Conservation (phyloP, 257 asterid species). For the Gentiana dahurica region DNA sequence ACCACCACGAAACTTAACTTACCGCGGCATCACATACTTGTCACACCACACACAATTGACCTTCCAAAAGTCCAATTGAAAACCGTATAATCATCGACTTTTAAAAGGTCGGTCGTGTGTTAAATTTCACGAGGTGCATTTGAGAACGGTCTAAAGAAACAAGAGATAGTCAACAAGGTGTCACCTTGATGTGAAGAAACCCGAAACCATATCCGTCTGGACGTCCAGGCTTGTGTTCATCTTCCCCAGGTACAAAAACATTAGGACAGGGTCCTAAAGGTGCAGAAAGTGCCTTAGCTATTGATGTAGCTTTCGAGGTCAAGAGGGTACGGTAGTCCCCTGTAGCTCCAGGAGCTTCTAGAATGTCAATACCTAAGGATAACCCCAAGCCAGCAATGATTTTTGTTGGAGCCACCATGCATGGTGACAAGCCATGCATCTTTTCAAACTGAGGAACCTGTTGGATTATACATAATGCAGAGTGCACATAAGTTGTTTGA, state of each 20-base stretch:
- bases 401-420: slow-evolving; percentile 98
- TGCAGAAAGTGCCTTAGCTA: slow-evolving; percentile 75
- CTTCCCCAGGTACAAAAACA: slow-evolving; percentile 92
- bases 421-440: slow-evolving; percentile 70
- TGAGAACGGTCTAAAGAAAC: no score
- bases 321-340: slow-evolving; percentile 89
- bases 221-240: slow-evolving; percentile 71
- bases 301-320: slow-evolving; percentile 88
- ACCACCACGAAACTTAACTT: no score
- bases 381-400: slow-evolving; percentile 95
- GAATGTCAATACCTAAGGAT: slow-evolving; percentile 90
- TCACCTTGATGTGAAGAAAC: slow-evolving; percentile 92
- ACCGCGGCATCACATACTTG: no score
- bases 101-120: no score
- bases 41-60: no score
- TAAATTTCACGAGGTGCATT: no score
- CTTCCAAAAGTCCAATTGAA: no score
- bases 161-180: slow-evolving; percentile 3
- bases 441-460: slow-evolving; percentile 82
- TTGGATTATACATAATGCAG: no score
- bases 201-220: slow-evolving; percentile 86
- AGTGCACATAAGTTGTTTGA: no score
- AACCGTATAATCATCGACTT: no score
- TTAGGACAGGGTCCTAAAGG: slow-evolving; percentile 54
- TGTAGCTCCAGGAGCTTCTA: slow-evolving; percentile 97